Conservation (phyloP, 2,329 filamentous ascomycete genomes). For the Pseudocercospora fuligena region DNA sequence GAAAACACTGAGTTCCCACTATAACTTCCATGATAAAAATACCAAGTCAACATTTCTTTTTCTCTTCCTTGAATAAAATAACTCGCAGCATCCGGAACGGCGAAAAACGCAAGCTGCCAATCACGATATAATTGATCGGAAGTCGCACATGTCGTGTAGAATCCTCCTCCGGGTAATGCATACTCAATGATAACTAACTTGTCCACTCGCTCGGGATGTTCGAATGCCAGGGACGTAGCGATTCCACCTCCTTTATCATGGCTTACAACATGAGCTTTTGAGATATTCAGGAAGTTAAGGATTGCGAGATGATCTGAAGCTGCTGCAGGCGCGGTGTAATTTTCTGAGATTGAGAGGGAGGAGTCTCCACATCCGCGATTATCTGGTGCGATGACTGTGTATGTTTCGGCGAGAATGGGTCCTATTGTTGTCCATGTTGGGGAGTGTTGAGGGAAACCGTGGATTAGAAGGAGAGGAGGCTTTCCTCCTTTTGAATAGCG, state of each 20-base stretch:
- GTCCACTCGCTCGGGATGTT: constrained; percentile 44
- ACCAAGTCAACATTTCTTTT: constrained; percentile 52
- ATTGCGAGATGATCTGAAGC: constrained; percentile 34
- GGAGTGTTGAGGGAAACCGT: constrained; percentile 21
- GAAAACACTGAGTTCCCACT: constrained; percentile 46
- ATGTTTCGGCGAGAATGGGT: constrained; percentile 49
- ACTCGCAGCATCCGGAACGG: constrained; percentile 53
- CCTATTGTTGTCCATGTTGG: constrained; percentile 44
- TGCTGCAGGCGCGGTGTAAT: constrained; percentile 48
- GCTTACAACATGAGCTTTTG: constrained; percentile 46
- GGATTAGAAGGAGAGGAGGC: constrained; percentile 16
- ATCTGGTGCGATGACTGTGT: constrained; percentile 52
- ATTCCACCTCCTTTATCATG: constrained; percentile 55
- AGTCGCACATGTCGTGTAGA: constrained; percentile 42
- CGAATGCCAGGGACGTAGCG: constrained; percentile 47
- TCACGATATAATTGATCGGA: constrained; percentile 47
- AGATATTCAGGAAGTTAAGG: constrained; percentile 38
- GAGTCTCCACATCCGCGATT: constrained; percentile 49
- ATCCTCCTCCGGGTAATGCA: constrained; percentile 48
- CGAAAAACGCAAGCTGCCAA: constrained; percentile 50
- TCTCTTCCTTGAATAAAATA: constrained; percentile 53
- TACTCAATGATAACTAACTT: constrained; percentile 49
- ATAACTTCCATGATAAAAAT: constrained; percentile 54
- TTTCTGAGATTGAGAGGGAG: constrained; percentile 8
- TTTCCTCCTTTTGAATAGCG: constrained; percentile 12